These are phyloP conservation scores for Trichoderma atrobrunneum DNA, from an alignment of 2,329 filamentous ascomycete species.

Conservation along the genomic window DNA sequence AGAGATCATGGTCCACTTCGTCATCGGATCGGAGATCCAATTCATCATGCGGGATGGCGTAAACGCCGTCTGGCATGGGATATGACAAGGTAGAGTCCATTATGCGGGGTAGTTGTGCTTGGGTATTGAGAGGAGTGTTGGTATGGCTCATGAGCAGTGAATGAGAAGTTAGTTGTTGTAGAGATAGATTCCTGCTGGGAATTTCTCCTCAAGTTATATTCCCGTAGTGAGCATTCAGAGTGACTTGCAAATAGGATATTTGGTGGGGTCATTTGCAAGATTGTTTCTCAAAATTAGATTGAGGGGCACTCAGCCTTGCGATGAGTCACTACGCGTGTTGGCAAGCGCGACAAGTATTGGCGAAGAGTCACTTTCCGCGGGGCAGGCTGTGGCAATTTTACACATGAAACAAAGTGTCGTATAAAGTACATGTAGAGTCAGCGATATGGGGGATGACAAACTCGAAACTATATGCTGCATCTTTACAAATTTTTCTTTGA, in stretches of 20 bases:
- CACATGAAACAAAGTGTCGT: not conserved
- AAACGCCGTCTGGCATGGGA: conserved; percentile 1
- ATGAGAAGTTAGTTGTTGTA: not conserved
- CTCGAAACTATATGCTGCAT: not conserved
- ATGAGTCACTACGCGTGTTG: not conserved
- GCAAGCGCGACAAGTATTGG: not conserved
- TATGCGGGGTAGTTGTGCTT: not conserved
- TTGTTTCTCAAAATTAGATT: not conserved
- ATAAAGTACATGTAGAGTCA: not conserved
- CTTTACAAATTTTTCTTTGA: not conserved
- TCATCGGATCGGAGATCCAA: conserved; percentile 47
- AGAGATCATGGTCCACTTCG: conserved; percentile 43
- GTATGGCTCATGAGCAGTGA: not conserved
- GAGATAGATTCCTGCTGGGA: not conserved
- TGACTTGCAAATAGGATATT: not conserved
- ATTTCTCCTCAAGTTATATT: not conserved
- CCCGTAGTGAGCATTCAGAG: not conserved
- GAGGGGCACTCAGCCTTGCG: not conserved
- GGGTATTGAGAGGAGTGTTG: not conserved
- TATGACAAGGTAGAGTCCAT: not conserved
- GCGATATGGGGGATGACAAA: not conserved
- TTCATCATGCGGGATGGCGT: conserved; percentile 35
- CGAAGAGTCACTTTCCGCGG: not conserved
- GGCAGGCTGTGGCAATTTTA: not conserved
- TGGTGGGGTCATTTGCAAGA: not conserved